These are phyloP conservation scores for Leishmania tarentolae DNA, from an alignment of 208 protist genomes.

Conservation along the genomic window DNA sequence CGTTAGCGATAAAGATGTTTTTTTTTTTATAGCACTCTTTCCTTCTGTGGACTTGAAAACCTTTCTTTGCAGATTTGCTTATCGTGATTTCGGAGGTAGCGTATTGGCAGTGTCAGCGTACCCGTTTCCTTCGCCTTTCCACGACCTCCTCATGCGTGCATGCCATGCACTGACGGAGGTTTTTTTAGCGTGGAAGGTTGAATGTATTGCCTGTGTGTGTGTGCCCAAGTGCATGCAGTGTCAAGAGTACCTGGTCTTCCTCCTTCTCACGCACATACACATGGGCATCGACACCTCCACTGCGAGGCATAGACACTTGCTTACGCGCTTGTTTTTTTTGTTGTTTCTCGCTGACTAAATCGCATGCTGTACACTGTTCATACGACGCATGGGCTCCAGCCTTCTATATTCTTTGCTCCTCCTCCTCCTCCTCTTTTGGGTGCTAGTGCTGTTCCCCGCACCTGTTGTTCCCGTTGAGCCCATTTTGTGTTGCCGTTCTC, in stretches of 20 bases:
- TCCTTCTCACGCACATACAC: no score
- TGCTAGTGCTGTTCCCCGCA: background rate
- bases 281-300: no score
- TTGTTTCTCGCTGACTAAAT: background rate
- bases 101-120: background rate
- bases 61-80: no score
- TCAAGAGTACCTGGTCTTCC: background rate
- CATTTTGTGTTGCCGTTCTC: no score
- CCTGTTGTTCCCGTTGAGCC: no score
- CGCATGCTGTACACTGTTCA: background rate
- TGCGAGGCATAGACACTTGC: no score
- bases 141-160: background rate
- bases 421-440: background rate
- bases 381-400: background rate
- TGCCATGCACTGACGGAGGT: background rate
- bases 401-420: background rate
- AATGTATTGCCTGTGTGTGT: background rate
- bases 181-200: background rate
- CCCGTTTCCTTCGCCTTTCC: background rate
- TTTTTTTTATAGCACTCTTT: no score
- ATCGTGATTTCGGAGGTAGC: no score
- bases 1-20: no score
- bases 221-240: background rate
- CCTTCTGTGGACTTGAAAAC: no score
- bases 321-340: background rate